These are phyloP conservation scores for Melampsora americana DNA, from an alignment of 1,284 basidiomycete species.

Conservation along the genomic window DNA sequence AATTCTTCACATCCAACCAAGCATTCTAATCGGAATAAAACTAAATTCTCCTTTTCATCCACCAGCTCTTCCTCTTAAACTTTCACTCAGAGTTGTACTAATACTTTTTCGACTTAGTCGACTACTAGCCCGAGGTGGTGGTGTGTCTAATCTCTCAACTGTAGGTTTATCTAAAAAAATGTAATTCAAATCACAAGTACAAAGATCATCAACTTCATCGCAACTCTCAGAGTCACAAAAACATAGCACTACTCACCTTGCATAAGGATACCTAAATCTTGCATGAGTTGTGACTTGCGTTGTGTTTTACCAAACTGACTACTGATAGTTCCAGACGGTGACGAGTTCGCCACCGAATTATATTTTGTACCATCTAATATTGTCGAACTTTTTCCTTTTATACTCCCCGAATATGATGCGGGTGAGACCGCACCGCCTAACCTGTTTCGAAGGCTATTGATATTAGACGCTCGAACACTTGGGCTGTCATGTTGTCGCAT, in stretches of 20 bases:
- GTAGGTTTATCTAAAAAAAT: not conserved
- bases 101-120: slow-evolving; percentile 7
- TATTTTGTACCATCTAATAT: not conserved
- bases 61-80: not conserved
- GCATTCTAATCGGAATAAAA: no score
- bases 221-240: not conserved
- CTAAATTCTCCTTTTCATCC: no score
- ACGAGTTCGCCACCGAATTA: slow-evolving; percentile 12
- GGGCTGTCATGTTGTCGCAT: slow-evolving; percentile 24
- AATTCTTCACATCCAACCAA: no score
- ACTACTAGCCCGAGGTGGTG: slow-evolving; percentile 19
- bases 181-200: no score
- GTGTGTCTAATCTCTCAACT: slow-evolving; percentile 31
- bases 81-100: slow-evolving; percentile 6
- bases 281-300: slow-evolving; percentile 6
- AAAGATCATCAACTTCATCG: not conserved
- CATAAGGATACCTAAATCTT: not conserved
- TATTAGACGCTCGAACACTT: slow-evolving; percentile 34
- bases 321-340: slow-evolving; percentile 24
- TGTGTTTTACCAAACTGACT: slow-evolving; percentile 15
- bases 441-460: slow-evolving; percentile 23
- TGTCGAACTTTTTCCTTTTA: slow-evolving; percentile 7
- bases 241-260: not conserved
- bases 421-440: slow-evolving; percentile 37
- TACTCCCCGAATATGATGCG: slow-evolving; percentile 8